A percentile compares a stretch with the other conserved stretches of the same genome.
Evolutionary conservation across 768 basidiomycete genomes (phyloP).

Genomic region (Suillus subalutaceus): DNA sequence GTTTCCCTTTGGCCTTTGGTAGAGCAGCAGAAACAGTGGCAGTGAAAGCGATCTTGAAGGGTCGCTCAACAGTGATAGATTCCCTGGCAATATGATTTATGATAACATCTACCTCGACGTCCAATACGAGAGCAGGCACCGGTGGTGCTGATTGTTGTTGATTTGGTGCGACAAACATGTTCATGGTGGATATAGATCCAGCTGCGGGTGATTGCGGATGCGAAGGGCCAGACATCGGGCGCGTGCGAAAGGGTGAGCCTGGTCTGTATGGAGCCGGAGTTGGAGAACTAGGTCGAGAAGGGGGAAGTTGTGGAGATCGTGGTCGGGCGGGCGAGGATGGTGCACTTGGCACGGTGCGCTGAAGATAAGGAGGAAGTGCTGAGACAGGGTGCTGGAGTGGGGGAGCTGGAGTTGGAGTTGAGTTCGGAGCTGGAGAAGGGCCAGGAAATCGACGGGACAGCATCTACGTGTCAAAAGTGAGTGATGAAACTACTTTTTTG

Average conservation of each 20-base stretch:
- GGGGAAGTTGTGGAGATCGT: constrained; percentile 57
- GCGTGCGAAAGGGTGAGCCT: constrained; percentile 43
- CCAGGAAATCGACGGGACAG: constrained; percentile 80
- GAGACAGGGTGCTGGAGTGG: constrained; percentile 52
- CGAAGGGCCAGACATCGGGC: constrained; percentile 31
- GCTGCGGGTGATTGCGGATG: constrained; percentile 37
- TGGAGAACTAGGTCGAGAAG: constrained; percentile 61
- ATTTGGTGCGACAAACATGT: constrained; percentile 12
- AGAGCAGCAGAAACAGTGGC: constrained; percentile 53
- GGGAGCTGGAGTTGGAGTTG: constrained; percentile 21
- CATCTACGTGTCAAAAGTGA: constrained; percentile 42
- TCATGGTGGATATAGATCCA: constrained; percentile 22
- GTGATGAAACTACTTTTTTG: neutral
- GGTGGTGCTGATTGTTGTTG: constrained; percentile 25
- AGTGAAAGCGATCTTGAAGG: constrained; percentile 60
- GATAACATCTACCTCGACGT: constrained; percentile 61
- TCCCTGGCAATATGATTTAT: constrained; percentile 52
- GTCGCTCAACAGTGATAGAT: constrained; percentile 50
- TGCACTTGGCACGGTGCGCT: constrained; percentile 47
- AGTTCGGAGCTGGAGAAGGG: constrained; percentile 29
- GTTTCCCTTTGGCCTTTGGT: constrained; percentile 35
- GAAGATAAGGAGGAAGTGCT: constrained; percentile 80
- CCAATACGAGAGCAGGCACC: constrained; percentile 29
- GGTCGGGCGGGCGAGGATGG: constrained; percentile 50
- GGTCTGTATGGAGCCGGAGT: constrained; percentile 48